Conservation (phyloP, 2,329 filamentous ascomycete genomes). For the Curvularia eragrostidis region DNA sequence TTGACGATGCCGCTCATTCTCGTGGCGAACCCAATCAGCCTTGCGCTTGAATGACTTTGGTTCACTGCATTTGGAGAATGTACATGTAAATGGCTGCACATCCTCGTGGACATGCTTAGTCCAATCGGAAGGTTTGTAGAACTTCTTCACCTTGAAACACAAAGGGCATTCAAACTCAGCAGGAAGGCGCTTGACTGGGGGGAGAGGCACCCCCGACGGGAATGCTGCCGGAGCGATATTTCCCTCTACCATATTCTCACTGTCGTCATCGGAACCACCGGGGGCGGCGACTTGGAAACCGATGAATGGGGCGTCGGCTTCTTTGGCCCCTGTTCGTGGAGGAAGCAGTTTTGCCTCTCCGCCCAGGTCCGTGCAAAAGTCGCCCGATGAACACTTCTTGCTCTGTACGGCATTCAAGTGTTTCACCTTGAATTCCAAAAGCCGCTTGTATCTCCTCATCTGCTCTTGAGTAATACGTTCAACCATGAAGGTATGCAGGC, state of each 20-base stretch:
- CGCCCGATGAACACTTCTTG: slow-evolving; percentile 65
- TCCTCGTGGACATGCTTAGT: slow-evolving; percentile 96
- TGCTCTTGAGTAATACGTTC: slow-evolving; percentile 86
- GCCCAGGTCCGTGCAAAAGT: slow-evolving; percentile 70
- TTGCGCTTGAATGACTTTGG: slow-evolving; percentile 94
- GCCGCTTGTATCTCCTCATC: slow-evolving; percentile 75
- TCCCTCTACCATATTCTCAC: slow-evolving; percentile 70
- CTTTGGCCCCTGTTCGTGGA: slow-evolving; percentile 64
- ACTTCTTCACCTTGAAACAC: slow-evolving; percentile 84
- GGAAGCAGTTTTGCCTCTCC: slow-evolving; percentile 70
- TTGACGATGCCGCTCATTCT: slow-evolving; percentile 89
- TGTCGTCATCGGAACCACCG: slow-evolving; percentile 67
- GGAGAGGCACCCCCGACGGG: slow-evolving; percentile 79
- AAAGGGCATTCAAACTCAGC: slow-evolving; percentile 89
- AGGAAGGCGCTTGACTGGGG: slow-evolving; percentile 76
- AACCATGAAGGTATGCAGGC: slow-evolving; percentile 70
- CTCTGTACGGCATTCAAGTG: slow-evolving; percentile 68
- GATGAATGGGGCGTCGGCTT: slow-evolving; percentile 62
- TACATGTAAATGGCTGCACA: slow-evolving; percentile 91
- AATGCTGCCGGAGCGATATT: slow-evolving; percentile 76
- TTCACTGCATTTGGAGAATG: slow-evolving; percentile 81
- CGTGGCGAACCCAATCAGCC: slow-evolving; percentile 93
- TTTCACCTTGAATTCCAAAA: slow-evolving; percentile 73
- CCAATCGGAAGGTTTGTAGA: slow-evolving; percentile 93
- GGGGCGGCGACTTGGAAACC: slow-evolving; percentile 64